Percentiles rank a stretch among this genome's conserved stretches.
Conservation (phyloP, 352 stramenopile species). For the Phytophthora idaei region DNA sequence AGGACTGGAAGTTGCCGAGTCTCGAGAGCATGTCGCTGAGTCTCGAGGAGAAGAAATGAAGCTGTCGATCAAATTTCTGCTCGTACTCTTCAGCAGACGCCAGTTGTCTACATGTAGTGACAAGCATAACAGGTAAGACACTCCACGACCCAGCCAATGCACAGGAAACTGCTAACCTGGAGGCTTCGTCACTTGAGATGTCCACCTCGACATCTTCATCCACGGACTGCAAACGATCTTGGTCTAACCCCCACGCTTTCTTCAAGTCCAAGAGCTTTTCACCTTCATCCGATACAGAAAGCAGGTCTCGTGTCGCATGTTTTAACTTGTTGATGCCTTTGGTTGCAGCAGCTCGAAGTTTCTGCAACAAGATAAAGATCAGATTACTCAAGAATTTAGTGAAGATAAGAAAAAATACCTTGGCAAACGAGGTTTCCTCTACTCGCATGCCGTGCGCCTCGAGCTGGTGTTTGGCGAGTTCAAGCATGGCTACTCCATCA, state of each 20-base stretch:
- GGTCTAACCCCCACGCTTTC: conserved; percentile 56
- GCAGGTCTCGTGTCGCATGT: conserved; percentile 36
- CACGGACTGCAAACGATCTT: conserved; percentile 9
- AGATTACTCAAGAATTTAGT: too few species aligned
- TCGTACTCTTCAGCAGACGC: conserved; percentile 49
- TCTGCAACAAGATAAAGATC: conserved; percentile 29
- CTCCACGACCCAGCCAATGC: not conserved
- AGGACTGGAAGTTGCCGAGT: conserved; percentile 44
- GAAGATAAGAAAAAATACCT: conserved; percentile 28
- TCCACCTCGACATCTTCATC: conserved; percentile 2
- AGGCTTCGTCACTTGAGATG: conserved; percentile 10
- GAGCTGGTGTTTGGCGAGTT: conserved; percentile 62
- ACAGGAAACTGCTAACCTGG: conserved; percentile 9
- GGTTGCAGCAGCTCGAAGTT: conserved; percentile 44
- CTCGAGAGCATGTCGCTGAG: conserved; percentile 41
- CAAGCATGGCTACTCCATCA: conserved; percentile 51
- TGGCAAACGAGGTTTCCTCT: conserved; percentile 43
- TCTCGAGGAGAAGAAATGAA: conserved; percentile 40
- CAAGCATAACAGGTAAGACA: not conserved
- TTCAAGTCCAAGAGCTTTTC: conserved; percentile 56
- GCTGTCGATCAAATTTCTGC: conserved; percentile 47
- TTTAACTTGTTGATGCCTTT: conserved; percentile 53
- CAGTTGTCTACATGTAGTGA: conserved; percentile 36
- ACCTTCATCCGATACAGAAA: conserved; percentile 43
- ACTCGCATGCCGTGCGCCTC: conserved; percentile 54